These are phyloP conservation scores for Paraurostyla sp. DNA, from an alignment of 73 alveolate species.

Conservation along the genomic window DNA sequence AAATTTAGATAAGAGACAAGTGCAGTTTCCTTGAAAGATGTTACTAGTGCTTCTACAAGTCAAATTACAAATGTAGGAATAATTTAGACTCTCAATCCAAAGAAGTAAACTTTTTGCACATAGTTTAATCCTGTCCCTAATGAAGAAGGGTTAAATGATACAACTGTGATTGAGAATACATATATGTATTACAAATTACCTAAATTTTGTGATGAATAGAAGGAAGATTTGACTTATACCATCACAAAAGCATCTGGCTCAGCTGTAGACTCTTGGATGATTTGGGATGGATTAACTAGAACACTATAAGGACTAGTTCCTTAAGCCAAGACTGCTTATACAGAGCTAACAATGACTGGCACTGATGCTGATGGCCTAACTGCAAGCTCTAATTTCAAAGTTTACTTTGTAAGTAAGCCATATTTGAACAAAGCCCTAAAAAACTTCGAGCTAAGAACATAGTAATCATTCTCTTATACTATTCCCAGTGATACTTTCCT, in stretches of 20 bases:
- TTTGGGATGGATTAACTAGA: slow-evolving; percentile 20
- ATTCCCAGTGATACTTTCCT: slow-evolving; percentile 38
- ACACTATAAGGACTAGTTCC: slow-evolving; percentile 50
- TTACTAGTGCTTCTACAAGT: neutral
- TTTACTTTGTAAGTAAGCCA: slow-evolving; percentile 15
- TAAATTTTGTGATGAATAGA: slow-evolving; percentile 6
- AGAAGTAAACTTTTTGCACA: slow-evolving; percentile 4
- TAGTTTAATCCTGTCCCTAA: neutral
- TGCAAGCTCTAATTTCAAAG: slow-evolving; percentile 16
- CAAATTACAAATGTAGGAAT: neutral
- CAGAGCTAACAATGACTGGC: slow-evolving; percentile 22
- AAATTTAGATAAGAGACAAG: neutral
- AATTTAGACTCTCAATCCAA: neutral
- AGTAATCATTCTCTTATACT: neutral
- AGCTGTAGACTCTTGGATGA: slow-evolving; percentile 50
- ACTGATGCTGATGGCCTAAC: slow-evolving; percentile 53
- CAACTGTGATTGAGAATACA: slow-evolving; percentile 44
- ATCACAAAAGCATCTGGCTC: neutral
- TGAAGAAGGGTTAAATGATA: neutral
- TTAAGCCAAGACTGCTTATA: neutral
- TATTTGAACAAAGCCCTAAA: neutral
- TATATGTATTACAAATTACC: neutral
- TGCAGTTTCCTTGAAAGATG: neutral
- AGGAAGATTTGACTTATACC: slow-evolving; percentile 27
- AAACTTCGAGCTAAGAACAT: neutral